Evolutionary conservation across 2,329 filamentous ascomycete genomes (phyloP).

Genomic region (Alternaria triticimaculans): DNA sequence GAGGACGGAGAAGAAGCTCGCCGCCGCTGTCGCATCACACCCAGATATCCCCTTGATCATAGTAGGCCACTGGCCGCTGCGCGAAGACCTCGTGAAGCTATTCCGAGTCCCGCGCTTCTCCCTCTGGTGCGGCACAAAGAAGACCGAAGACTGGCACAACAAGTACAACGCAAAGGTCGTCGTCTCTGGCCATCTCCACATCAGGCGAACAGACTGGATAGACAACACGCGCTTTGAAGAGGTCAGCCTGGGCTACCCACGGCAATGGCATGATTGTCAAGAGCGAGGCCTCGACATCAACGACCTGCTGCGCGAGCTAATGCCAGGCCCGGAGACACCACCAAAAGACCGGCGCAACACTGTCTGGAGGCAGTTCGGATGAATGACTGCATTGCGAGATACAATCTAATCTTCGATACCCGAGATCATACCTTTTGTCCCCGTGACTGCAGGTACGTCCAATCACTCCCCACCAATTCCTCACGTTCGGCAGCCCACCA

Average conservation of each 20-base stretch:
- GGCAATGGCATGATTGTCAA: slow-evolving; percentile 55
- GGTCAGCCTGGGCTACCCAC: slow-evolving; percentile 55
- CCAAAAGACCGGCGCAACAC: slow-evolving; percentile 27
- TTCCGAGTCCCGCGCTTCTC: slow-evolving; percentile 52
- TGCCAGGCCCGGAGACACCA: slow-evolving; percentile 51
- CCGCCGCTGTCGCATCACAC: slow-evolving; percentile 36
- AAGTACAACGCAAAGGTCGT: slow-evolving; percentile 56
- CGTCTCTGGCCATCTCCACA: slow-evolving; percentile 56
- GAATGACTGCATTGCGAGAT: slow-evolving; percentile 6
- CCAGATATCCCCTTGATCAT: slow-evolving; percentile 51
- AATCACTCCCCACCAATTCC: slow-evolving; percentile 4
- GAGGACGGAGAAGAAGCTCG: slow-evolving; percentile 51
- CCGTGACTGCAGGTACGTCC: slow-evolving; percentile 13
- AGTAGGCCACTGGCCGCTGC: slow-evolving; percentile 56
- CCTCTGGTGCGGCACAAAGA: slow-evolving; percentile 57
- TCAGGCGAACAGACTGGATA: slow-evolving; percentile 56
- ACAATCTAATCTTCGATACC: slow-evolving; percentile 1
- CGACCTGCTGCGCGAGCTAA: slow-evolving; percentile 54
- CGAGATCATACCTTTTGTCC: slow-evolving; percentile 1
- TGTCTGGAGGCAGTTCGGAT: slow-evolving; percentile 39
- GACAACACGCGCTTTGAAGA: slow-evolving; percentile 57
- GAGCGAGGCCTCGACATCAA: slow-evolving; percentile 54
- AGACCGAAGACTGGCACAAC: slow-evolving; percentile 56
- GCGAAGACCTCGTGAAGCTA: slow-evolving; percentile 54
- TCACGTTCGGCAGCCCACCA: slow-evolving; percentile 5